Evolutionary conservation across 2,329 filamentous ascomycete species (phyloP).

Genomic region (Cordyceps militaris): DNA sequence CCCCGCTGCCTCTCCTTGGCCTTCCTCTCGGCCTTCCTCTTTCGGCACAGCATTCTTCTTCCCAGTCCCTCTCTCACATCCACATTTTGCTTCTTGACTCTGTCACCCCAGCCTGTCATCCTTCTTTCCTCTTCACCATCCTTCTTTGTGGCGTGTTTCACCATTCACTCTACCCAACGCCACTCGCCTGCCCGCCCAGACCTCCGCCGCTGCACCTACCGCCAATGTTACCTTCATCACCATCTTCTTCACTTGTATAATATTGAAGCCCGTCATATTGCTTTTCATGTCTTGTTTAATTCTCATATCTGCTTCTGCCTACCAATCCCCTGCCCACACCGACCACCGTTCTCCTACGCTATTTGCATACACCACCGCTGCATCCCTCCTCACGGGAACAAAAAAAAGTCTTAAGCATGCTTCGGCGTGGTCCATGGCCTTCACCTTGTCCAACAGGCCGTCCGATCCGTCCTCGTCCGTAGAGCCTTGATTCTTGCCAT

Average conservation of each 20-base stretch:
- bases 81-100: not conserved
- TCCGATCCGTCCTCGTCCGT: not conserved
- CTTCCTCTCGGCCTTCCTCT: not conserved
- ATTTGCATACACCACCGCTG: not conserved
- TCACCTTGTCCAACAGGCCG: slow-evolving; percentile 7
- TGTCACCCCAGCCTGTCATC: not conserved
- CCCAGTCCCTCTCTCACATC: not conserved
- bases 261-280: not conserved
- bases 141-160: slow-evolving; percentile 2
- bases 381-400: not conserved
- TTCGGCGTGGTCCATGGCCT: not conserved
- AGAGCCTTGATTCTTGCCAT: not conserved
- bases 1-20: not conserved
- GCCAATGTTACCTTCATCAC: not conserved
- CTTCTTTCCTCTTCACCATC: not conserved
- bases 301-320: slow-evolving; percentile 3
- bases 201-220: not conserved
- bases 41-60: not conserved
- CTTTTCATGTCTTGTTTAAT: not conserved
- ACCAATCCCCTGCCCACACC: not conserved
- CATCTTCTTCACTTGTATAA: not conserved
- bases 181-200: not conserved
- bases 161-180: not conserved
- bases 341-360: not conserved
- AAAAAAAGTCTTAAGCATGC: not conserved